Conservation (phyloP, 306 rosid genomes). For the Ochetophila trinervis region DNA sequence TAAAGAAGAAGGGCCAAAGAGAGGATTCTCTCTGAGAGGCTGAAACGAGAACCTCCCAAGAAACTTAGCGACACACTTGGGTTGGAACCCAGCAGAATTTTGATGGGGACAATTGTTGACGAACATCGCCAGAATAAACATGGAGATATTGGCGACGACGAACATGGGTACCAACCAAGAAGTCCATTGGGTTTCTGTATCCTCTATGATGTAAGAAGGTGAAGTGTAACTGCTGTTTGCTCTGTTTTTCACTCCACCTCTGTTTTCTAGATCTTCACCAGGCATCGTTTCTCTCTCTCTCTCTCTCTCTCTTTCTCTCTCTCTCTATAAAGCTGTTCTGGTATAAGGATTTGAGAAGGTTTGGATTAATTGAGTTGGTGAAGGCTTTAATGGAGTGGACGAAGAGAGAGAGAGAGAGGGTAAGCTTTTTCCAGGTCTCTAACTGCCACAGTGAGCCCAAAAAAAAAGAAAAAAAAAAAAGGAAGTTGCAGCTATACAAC, state of each 20-base stretch:
- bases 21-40: conserved; percentile 69
- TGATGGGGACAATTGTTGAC: conserved; percentile 68
- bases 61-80: conserved; percentile 54
- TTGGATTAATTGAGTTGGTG: conserved; percentile 18
- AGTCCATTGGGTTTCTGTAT: conserved; percentile 55
- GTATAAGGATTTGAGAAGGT: not conserved
- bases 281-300: conserved; percentile 36
- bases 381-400: conserved; percentile 31
- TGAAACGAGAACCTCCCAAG: conserved; percentile 71
- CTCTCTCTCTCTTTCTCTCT: conserved; percentile 11
- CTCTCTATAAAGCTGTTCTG: conserved; percentile 19
- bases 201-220: conserved; percentile 31
- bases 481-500: not conserved
- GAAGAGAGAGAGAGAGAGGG: not conserved
- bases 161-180: conserved; percentile 82
- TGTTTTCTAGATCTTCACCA: conserved; percentile 59
- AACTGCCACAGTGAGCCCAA: conserved; percentile 31
- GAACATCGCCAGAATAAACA: conserved; percentile 61
- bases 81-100: conserved; percentile 21
- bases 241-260: conserved; percentile 38
- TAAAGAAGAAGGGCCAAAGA: conserved; percentile 77
- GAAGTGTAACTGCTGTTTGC: conserved; percentile 28
- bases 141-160: conserved; percentile 56
- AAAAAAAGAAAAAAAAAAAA: too few relatives aligned
- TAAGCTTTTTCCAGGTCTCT: conserved; percentile 24